Evolutionary conservation across 306 rosid species (phyloP), one percentile per base, ranked within the genome.

Genomic region (Albizia julibrissin): DNA sequence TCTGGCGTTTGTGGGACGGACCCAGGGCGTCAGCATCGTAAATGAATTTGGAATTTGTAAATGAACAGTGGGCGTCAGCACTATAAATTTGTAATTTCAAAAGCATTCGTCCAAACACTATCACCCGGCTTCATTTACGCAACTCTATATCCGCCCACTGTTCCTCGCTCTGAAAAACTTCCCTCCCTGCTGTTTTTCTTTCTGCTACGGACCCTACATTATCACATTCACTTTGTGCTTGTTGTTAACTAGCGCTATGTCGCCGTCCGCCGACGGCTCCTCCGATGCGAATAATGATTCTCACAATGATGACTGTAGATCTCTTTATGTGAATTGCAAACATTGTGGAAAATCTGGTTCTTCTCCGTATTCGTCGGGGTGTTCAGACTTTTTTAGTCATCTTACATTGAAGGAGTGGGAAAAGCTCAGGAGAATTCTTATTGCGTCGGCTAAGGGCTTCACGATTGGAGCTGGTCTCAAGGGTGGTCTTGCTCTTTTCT

Each of bases 401-500:
- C 69, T 64, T 80, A 80, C 86, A 47, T 39, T 80, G 85, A 84
- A 76, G 50, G 95, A 88, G 58, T 85, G 82, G 44, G 89, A 88
- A 77, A 89, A 91, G 87, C 87, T 91, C 1, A 81, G 90, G 80
- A 80, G 91, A 34, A 85, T 91, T 26, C 66, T 87, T 26, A 71
- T 75, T 40, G 91, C 93, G 29, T 88, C 95, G 22, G 86, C 81
- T 43, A 91, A 89, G 87, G 93, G 95, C 61, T 91, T 91, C 93
- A n/a, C 84, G 9, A 84, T 91, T 37, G 95, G 95, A 70, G 95
- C 93, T 73, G 93, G 93, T 40, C 81, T 91, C 43, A 89, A 89
- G 80, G 95, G 93, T 31, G 95, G 95, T 18, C 93, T 91, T 43
- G 89, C 95, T 72, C 87, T 91, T 69, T 89, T 91, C 77, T 89